A percentile compares a stretch with the other conserved stretches of the same genome.
phyloP scores from a whole-genome alignment of 2,329 filamentous ascomycete species.

The Pseudofabraea citricarpa region DNA sequence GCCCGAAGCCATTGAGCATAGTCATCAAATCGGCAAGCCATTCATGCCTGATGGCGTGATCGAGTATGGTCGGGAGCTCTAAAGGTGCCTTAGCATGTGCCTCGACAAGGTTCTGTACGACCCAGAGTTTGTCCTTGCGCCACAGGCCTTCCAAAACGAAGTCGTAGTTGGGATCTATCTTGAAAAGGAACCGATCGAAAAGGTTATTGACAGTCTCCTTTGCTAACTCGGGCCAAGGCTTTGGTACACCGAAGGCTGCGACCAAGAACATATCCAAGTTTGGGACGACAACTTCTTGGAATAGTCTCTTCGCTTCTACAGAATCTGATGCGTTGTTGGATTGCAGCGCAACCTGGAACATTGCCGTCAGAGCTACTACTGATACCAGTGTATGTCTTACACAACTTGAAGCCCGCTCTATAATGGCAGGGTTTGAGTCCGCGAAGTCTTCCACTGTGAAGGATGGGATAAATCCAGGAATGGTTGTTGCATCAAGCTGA shows the following conservation, averaged over 20 bases:
- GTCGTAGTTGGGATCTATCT: slow-evolving; percentile 71
- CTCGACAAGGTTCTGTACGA: slow-evolving; percentile 74
- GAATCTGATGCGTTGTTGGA: slow-evolving; percentile 57
- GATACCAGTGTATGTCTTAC: slow-evolving; percentile 86
- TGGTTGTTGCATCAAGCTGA: slow-evolving; percentile 77
- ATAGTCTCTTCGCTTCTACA: slow-evolving; percentile 58
- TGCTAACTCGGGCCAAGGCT: slow-evolving; percentile 71
- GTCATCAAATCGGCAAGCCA: slow-evolving; percentile 78
- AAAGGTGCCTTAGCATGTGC: slow-evolving; percentile 67
- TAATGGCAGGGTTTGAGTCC: slow-evolving; percentile 53
- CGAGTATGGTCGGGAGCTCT: slow-evolving; percentile 64
- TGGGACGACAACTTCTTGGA: slow-evolving; percentile 63
- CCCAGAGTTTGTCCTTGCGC: slow-evolving; percentile 86
- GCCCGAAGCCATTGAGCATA: slow-evolving; percentile 66
- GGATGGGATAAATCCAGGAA: slow-evolving; percentile 74
- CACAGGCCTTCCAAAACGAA: slow-evolving; percentile 90
- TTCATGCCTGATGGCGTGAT: slow-evolving; percentile 73
- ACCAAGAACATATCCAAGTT: slow-evolving; percentile 77
- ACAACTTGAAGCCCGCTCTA: slow-evolving; percentile 58
- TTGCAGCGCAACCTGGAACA: slow-evolving; percentile 61
- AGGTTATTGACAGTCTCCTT: slow-evolving; percentile 71
- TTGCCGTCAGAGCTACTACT: slow-evolving; percentile 70
- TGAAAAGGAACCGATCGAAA: slow-evolving; percentile 79
- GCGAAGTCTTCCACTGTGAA: slow-evolving; percentile 65
- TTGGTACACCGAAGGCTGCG: slow-evolving; percentile 70